phyloP scores from a whole-genome alignment of 345 rosid genomes.

The Citrus inodora region DNA sequence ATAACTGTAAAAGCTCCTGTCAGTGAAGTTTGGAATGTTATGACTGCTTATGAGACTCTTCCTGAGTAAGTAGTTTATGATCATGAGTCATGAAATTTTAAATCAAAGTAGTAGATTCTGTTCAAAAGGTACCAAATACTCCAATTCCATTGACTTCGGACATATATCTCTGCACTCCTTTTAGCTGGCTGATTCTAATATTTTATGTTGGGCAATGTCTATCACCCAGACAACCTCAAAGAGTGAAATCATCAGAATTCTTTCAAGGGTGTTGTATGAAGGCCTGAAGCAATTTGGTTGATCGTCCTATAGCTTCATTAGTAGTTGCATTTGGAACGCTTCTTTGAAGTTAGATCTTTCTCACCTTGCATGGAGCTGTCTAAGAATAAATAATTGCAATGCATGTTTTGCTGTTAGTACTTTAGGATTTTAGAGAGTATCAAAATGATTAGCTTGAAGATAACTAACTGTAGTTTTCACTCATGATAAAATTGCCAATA shows the following conservation, averaged over 20 bases:
- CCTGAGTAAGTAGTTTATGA: slow-evolving; percentile 64
- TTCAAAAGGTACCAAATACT: background rate
- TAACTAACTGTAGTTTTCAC: background rate
- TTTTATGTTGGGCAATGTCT: background rate
- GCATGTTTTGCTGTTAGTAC: background rate
- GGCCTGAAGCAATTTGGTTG: background rate
- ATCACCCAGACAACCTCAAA: background rate
- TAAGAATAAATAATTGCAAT: background rate
- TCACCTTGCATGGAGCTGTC: background rate
- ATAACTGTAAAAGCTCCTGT: slow-evolving; percentile 96
- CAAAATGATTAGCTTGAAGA: background rate
- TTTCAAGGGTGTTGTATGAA: background rate
- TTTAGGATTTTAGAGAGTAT: background rate
- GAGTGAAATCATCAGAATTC: background rate
- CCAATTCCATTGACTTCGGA: background rate
- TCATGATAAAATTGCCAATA: background rate
- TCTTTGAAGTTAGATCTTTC: background rate
- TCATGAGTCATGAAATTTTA: background rate
- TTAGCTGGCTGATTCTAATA: background rate
- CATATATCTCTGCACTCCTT: background rate
- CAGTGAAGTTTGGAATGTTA: slow-evolving; percentile 89
- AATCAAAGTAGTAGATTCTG: background rate
- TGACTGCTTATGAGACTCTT: slow-evolving; percentile 90
- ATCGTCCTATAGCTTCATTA: background rate
- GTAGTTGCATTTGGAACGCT: background rate